Base-by-base conservation (phyloP, 2,329 filamentous ascomycete species). In the Botryotinia convoluta region DNA sequence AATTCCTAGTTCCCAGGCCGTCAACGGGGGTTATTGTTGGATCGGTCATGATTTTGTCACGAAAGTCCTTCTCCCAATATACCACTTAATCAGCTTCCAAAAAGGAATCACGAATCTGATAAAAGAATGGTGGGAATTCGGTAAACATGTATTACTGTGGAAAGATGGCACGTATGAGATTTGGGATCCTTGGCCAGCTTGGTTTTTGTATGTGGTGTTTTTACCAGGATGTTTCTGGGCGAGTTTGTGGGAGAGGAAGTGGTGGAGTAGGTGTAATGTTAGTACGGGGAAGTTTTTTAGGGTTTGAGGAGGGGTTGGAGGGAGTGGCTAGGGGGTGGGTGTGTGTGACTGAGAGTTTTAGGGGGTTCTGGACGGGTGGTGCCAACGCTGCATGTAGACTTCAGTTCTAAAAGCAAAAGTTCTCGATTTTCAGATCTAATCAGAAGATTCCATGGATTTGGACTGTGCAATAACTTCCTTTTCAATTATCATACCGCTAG, bases 191-290 rank as follows among this genome's bases (percentile, higher is more conserved):
- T 79, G 86, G 78, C 88, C 89, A 0, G 88, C 84, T 77, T 86
- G 87, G 81, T 86, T 86, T 83, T 80, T 89, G 69, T 87, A 87
- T 74, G 87, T 89, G 76, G 81, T 88, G 4, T 89, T 87, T 76
- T 88, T 86, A 84, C 88, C 88, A 0, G 72, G 82, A 35, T 83
- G 82, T 74, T 90, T 93, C 77, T 64, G 85, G 9, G 79, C 78
- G 72, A 84, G 82, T 68, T 82, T 87, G 72, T 79, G 80, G 77
- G 79, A 79, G 6, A 84, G 87, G 0, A 68, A 29, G 75, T 83
- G 82, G 73, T 93, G 91, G 91, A 90, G 87, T 75, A 84, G 90
- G 74, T 80, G 91, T 54, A 93, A 93, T 80, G 89, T 92, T 4
- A 91, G 90, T 77, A 93, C 91, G 20, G 86, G 84, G 39, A 90